Evolutionary conservation across 352 stramenopile genomes (phyloP).

Genomic region (Phytophthora capsici): DNA sequence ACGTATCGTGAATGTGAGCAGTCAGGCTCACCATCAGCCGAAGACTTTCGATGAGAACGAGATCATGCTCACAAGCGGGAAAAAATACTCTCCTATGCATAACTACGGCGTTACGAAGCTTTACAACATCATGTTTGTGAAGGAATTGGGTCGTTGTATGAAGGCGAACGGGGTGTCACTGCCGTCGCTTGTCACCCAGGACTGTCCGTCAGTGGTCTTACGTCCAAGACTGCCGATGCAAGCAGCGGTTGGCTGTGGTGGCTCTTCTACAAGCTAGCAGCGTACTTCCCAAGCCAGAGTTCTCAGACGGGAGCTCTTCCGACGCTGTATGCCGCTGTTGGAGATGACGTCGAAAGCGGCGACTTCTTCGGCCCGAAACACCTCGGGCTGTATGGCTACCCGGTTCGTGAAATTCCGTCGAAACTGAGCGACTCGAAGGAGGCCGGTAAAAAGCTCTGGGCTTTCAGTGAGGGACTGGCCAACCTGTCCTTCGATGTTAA

Average conservation of each 20-base stretch:
- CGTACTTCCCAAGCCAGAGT: slow-evolving; percentile 8
- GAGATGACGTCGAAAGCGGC: slow-evolving; percentile 15
- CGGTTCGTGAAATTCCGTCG: not conserved
- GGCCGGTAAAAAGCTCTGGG: not conserved
- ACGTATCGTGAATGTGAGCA: slow-evolving; percentile 54
- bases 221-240: slow-evolving; percentile 36
- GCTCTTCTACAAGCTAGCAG: slow-evolving; percentile 9
- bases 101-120: slow-evolving; percentile 46
- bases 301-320: slow-evolving; percentile 47
- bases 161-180: too few species aligned
- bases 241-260: slow-evolving; percentile 30
- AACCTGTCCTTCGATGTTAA: not conserved
- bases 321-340: slow-evolving; percentile 50
- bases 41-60: slow-evolving; percentile 29
- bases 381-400: not conserved
- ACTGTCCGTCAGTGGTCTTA: too few species aligned
- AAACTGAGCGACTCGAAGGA: not conserved
- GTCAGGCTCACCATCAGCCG: too few species aligned
- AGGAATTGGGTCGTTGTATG: slow-evolving; percentile 50
- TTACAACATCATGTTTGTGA: slow-evolving; percentile 55
- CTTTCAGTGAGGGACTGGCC: slow-evolving; percentile 1
- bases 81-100: slow-evolving; percentile 32
- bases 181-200: not conserved
- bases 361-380: slow-evolving; percentile 33
- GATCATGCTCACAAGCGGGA: slow-evolving; percentile 23